Evolutionary conservation across 1,284 basidiomycete species (phyloP).

Genomic region (Malassezia psittaci): DNA sequence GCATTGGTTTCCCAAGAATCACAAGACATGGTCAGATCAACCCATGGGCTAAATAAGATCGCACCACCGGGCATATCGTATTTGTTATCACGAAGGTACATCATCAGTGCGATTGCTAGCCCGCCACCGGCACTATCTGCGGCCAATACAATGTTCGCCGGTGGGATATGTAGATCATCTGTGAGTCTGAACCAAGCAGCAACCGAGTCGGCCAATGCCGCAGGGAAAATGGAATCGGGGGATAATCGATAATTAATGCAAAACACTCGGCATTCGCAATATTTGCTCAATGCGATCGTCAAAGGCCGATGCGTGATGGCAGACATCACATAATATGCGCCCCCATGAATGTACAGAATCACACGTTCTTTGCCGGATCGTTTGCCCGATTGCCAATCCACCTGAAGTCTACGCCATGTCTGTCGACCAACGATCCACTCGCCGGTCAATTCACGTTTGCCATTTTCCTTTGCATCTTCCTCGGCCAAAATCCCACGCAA

Average conservation of each 20-base stretch:
- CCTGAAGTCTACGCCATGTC: conserved; percentile 76
- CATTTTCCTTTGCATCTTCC: conserved; percentile 64
- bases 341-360: conserved; percentile 87
- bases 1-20: conserved; percentile 94
- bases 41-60: conserved; percentile 44
- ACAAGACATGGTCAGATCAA: conserved; percentile 83
- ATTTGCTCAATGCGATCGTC: conserved; percentile 82
- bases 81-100: conserved; percentile 62
- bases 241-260: conserved; percentile 93
- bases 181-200: conserved; percentile 75
- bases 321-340: conserved; percentile 88
- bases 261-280: conserved; percentile 84
- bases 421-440: conserved; percentile 93
- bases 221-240: conserved; percentile 86
- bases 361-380: conserved; percentile 60
- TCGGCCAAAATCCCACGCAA: conserved; percentile 68
- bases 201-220: conserved; percentile 82
- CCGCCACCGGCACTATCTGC: conserved; percentile 85
- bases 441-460: conserved; percentile 69
- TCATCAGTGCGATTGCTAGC: conserved; percentile 68
- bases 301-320: conserved; percentile 86
- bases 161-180: conserved; percentile 78
- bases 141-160: conserved; percentile 60
- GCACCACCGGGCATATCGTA: conserved; percentile 41
- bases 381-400: conserved; percentile 57